Conservation (phyloP, 805 yeast genomes). For the Suhomyces sp. region DNA sequence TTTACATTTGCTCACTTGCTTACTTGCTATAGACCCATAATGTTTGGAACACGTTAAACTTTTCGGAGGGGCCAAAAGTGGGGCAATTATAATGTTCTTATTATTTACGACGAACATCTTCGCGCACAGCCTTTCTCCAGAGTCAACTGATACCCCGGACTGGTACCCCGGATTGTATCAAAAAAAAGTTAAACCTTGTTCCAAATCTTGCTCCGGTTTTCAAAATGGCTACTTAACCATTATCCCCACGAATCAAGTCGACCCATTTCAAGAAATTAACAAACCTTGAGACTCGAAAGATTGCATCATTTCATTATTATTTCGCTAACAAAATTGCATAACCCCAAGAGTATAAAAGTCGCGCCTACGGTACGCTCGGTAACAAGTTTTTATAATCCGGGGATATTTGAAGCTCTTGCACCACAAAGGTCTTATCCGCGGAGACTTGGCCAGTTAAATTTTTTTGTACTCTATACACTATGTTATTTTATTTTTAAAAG, state of each 20-base stretch:
- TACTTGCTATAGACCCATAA: neutral
- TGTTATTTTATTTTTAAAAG: neutral
- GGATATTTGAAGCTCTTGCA: neutral
- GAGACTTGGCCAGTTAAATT: neutral
- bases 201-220: neutral
- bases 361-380: neutral
- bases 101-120: neutral
- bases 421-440: neutral
- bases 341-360: neutral
- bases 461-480: neutral
- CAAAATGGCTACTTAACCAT: neutral
- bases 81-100: neutral
- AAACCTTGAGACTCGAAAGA: neutral
- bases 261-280: neutral
- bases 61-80: neutral
- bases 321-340: neutral
- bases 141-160: neutral
- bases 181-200: neutral
- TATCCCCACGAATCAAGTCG: neutral
- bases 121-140: neutral
- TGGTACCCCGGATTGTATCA: conserved; percentile 1
- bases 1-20: neutral
- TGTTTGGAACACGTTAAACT: neutral
- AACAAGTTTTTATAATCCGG: neutral
- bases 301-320: neutral